Percentiles rank a stretch among this genome's conserved stretches.
Evolutionary conservation across 2,329 filamentous ascomycete species (phyloP).

Genomic region (Neospermospora avenae): DNA sequence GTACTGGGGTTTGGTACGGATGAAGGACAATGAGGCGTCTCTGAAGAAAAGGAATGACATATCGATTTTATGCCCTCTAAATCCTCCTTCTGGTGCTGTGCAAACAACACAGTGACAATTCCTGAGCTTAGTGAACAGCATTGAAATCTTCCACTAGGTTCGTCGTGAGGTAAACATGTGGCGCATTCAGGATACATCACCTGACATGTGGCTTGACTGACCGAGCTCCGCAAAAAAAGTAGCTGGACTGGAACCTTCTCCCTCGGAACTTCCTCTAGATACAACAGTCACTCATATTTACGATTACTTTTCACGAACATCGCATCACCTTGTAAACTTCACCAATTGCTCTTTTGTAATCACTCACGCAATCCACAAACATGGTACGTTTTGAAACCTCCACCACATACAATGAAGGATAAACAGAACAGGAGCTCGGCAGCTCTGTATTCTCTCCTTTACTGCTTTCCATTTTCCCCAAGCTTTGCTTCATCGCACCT

Average conservation of each 20-base stretch:
- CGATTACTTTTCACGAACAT: not conserved
- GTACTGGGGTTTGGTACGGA: not conserved
- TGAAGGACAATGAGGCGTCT: not conserved
- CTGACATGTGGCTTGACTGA: not conserved
- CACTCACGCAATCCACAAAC: slow-evolving; percentile 12
- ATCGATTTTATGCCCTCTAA: slow-evolving; percentile 1
- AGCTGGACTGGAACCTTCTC: slow-evolving; percentile 6
- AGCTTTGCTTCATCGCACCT: not conserved
- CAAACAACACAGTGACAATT: not conserved
- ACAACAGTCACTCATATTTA: not conserved
- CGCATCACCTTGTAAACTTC: not conserved
- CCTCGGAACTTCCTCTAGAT: not conserved
- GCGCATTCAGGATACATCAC: not conserved
- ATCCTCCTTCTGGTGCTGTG: not conserved
- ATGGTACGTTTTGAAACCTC: slow-evolving; percentile 23
- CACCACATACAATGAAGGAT: not conserved
- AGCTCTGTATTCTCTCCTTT: not conserved
- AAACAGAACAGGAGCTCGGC: not conserved
- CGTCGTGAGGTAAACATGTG: not conserved
- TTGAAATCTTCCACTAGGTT: too few species aligned
- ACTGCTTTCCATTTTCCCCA: not conserved
- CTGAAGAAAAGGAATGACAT: not conserved
- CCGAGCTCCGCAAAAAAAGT: slow-evolving; percentile 12
- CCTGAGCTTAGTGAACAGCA: too few species aligned
- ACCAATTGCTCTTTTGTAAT: slow-evolving; percentile 1